A percentile compares a stretch with the other conserved stretches of the same genome.
phyloP scores from a whole-genome alignment of 352 stramenopile genomes.

The Globisporangium splendens region DNA sequence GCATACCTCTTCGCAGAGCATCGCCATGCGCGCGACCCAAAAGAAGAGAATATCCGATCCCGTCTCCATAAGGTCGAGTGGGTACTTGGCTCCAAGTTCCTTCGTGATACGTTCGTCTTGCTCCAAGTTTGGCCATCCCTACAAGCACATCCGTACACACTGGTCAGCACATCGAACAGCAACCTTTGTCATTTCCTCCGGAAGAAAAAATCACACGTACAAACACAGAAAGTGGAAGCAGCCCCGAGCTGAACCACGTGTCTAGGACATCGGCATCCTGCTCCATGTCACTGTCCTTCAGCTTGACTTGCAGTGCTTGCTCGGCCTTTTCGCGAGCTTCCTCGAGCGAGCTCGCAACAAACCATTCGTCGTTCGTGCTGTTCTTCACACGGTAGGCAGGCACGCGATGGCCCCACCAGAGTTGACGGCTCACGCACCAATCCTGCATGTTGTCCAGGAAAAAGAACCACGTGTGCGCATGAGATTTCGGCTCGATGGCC shows the following conservation, averaged over 20 bases:
- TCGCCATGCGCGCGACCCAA: constrained; percentile 99
- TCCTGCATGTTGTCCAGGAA: constrained; percentile 99
- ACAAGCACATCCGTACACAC: not conserved
- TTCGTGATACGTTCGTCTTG: constrained; percentile 25
- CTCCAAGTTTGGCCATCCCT: constrained; percentile 93
- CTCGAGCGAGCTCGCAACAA: constrained; percentile 91
- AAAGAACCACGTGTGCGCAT: constrained; percentile 95
- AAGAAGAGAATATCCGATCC: constrained; percentile 99
- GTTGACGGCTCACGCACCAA: constrained; percentile 98
- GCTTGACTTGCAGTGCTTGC: constrained; percentile 63
- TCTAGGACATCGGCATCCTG: constrained; percentile 99
- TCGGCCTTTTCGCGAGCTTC: constrained; percentile 90
- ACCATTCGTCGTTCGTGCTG: constrained; percentile 79
- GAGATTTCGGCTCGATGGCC: constrained; percentile 92
- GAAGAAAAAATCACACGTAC: constrained; percentile 23
- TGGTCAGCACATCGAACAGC: not conserved
- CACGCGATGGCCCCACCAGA: constrained; percentile 99
- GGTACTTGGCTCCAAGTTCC: constrained; percentile 42
- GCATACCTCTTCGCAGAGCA: constrained; percentile 97
- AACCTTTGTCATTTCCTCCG: not conserved
- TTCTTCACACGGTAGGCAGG: constrained; percentile 92
- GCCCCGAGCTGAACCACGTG: constrained; percentile 98
- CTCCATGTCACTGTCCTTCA: constrained; percentile 84
- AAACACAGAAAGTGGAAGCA: constrained; percentile 91
- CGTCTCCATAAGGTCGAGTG: constrained; percentile 77